Percentiles rank a stretch among this genome's conserved stretches.
phyloP scores from a whole-genome alignment of 202 grass and related monocot genomes.

The Musa balbisiana region DNA sequence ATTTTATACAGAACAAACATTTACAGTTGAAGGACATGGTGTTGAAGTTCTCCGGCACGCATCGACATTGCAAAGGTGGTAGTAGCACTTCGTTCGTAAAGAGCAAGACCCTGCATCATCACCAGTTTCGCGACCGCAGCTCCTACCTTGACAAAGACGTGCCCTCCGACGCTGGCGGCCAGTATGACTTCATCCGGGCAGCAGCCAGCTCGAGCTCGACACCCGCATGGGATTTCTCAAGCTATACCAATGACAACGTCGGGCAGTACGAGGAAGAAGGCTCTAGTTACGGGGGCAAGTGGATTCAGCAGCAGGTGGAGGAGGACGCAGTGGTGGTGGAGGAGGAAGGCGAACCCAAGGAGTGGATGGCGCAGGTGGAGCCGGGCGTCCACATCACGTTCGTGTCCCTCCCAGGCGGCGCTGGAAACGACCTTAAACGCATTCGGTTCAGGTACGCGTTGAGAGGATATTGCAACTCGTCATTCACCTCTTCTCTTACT shows the following conservation, averaged over 20 bases:
- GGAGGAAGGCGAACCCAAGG: slow-evolving; percentile 28
- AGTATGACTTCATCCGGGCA: slow-evolving; percentile 33
- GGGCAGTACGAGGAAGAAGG: too few species aligned
- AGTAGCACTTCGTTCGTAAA: slow-evolving; percentile 36
- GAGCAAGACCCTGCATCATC: slow-evolving; percentile 47
- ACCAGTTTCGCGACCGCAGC: slow-evolving; percentile 17
- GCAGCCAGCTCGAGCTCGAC: slow-evolving; percentile 25
- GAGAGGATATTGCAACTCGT: too few species aligned
- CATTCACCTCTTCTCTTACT: too few species aligned
- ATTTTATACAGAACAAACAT: too few species aligned
- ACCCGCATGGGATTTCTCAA: slow-evolving; percentile 49
- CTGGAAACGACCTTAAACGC: slow-evolving; percentile 57
- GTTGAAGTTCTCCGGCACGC: slow-evolving; percentile 80
- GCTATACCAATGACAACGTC: not conserved
- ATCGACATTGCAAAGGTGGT: slow-evolving; percentile 58
- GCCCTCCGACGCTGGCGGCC: slow-evolving; percentile 40
- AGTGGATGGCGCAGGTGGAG: slow-evolving; percentile 82
- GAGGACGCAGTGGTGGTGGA: slow-evolving; percentile 33
- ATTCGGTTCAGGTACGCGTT: slow-evolving; percentile 47
- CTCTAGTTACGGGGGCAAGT: too few species aligned
- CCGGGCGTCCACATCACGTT: slow-evolving; percentile 77
- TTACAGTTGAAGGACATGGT: slow-evolving; percentile 97
- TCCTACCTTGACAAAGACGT: slow-evolving; percentile 65
- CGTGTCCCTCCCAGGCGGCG: slow-evolving; percentile 54
- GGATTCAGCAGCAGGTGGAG: not conserved